Evolutionary conservation across 2,329 filamentous ascomycete genomes (phyloP).

Genomic region (Pseudopyrenochaeta lycopersici): DNA sequence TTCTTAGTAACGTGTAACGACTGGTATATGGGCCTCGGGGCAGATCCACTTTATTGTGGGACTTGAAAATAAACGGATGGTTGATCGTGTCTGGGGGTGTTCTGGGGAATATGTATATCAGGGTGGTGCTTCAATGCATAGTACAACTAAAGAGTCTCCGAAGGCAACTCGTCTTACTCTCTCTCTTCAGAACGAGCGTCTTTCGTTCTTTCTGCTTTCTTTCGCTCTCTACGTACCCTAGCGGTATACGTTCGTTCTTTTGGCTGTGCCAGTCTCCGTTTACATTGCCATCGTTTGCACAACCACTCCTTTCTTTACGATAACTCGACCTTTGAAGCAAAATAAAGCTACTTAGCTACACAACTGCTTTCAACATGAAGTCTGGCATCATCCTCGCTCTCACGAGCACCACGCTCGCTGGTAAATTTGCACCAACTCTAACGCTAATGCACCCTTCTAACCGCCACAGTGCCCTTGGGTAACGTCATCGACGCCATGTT

Average conservation of each 20-base stretch:
- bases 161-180: constrained; percentile 15
- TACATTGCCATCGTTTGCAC: neutral
- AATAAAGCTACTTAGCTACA: neutral
- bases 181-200: constrained; percentile 8
- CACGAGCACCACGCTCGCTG: constrained; percentile 28
- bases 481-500: constrained; percentile 21
- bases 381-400: constrained; percentile 32
- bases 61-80: constrained; percentile 17
- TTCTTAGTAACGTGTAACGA: constrained; percentile 16
- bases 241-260: constrained; percentile 20
- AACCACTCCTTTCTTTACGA: constrained; percentile 1
- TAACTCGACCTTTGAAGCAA: neutral
- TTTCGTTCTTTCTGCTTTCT: constrained; percentile 10
- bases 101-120: constrained; percentile 18
- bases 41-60: constrained; percentile 6
- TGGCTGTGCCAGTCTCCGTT: constrained; percentile 21
- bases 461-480: constrained; percentile 15
- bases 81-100: constrained; percentile 13
- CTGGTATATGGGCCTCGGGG: constrained; percentile 9
- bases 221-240: constrained; percentile 17
- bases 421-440: constrained; percentile 7
- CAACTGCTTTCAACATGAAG: constrained; percentile 26
- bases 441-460: constrained; percentile 2
- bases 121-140: neutral
- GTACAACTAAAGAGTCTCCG: constrained; percentile 18